Evolutionary conservation across 2,329 filamentous ascomycete genomes (phyloP).

Genomic region (Aspergillus clavatus): DNA sequence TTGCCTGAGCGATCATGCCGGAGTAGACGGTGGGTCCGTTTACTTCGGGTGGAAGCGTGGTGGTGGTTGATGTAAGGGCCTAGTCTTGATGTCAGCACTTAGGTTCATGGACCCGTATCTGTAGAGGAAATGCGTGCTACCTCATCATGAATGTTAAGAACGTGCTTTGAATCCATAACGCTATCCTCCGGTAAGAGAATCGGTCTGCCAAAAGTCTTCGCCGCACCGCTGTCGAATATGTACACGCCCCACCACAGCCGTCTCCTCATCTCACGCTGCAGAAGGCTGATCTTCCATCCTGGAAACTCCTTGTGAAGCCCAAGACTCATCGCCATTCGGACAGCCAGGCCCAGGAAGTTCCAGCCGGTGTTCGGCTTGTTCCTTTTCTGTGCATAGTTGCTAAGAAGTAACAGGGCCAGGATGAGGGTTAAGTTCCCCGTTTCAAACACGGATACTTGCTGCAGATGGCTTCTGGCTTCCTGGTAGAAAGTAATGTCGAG

Average conservation of each 20-base stretch:
- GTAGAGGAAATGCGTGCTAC: constrained; percentile 12
- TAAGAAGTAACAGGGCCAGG: constrained; percentile 45
- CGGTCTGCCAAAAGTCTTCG: constrained; percentile 48
- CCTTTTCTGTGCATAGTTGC: constrained; percentile 48
- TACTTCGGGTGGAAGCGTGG: constrained; percentile 33
- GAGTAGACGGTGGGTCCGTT: constrained; percentile 41
- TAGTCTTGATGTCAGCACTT: constrained; percentile 9
- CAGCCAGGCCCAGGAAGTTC: constrained; percentile 47
- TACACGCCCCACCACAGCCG: constrained; percentile 43
- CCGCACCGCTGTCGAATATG: constrained; percentile 48
- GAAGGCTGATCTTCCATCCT: constrained; percentile 43
- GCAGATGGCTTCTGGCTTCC: constrained; percentile 44
- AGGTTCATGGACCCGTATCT: neutral
- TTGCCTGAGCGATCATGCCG: constrained; percentile 39
- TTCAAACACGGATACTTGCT: constrained; percentile 45
- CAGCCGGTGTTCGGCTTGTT: constrained; percentile 50
- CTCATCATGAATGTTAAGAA: constrained; percentile 43
- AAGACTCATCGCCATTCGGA: constrained; percentile 48
- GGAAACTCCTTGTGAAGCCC: constrained; percentile 50
- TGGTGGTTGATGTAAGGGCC: constrained; percentile 35
- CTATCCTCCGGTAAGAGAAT: constrained; percentile 43
- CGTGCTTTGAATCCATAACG: constrained; percentile 42
- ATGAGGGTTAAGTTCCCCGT: constrained; percentile 48
- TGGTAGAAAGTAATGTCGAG: constrained; percentile 45
- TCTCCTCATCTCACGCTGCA: constrained; percentile 39